Percentiles rank a stretch among this genome's conserved stretches.
Evolutionary conservation across 345 rosid genomes (phyloP).

Genomic region (Bretschneidera sinensis): DNA sequence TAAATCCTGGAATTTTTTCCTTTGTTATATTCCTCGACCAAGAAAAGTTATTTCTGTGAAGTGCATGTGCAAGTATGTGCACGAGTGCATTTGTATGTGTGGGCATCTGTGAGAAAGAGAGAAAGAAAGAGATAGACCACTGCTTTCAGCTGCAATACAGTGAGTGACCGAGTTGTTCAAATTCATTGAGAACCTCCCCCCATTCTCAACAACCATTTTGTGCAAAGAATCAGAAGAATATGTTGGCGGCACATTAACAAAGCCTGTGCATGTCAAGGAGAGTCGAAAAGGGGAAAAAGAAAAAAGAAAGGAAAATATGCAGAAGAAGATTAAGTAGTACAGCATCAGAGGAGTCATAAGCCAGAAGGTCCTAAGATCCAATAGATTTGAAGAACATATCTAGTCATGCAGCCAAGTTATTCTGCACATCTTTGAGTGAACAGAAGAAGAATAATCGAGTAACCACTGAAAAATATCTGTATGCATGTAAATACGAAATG

Average conservation of each 20-base stretch:
- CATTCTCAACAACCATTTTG: conserved; percentile 90
- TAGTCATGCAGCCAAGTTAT: not conserved
- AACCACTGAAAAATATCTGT: no score
- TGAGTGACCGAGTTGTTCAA: conserved; percentile 83
- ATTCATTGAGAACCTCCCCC: conserved; percentile 93
- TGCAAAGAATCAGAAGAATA: conserved; percentile 64
- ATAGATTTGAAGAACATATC: not conserved
- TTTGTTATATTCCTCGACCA: conserved; percentile 4
- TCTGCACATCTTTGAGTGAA: not conserved
- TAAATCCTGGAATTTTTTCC: conserved; percentile 53
- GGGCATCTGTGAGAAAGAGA: conserved; percentile 13
- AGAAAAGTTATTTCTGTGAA: not conserved
- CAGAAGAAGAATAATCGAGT: no score
- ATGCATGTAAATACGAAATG: no score
- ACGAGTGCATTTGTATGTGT: not conserved
- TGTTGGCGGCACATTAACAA: conserved; percentile 67
- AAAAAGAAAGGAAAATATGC: conserved; percentile 1
- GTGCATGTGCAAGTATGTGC: conserved; percentile 1
- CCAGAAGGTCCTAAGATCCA: conserved; percentile 5
- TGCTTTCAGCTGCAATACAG: conserved; percentile 88
- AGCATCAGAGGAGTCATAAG: not conserved
- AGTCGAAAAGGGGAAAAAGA: not conserved
- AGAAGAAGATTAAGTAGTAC: not conserved
- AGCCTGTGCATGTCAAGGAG: conserved; percentile 64
- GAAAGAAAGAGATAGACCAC: conserved; percentile 51